Conservation (phyloP, 164 flowering plant species). For the Cinnamomum micranthum region DNA sequence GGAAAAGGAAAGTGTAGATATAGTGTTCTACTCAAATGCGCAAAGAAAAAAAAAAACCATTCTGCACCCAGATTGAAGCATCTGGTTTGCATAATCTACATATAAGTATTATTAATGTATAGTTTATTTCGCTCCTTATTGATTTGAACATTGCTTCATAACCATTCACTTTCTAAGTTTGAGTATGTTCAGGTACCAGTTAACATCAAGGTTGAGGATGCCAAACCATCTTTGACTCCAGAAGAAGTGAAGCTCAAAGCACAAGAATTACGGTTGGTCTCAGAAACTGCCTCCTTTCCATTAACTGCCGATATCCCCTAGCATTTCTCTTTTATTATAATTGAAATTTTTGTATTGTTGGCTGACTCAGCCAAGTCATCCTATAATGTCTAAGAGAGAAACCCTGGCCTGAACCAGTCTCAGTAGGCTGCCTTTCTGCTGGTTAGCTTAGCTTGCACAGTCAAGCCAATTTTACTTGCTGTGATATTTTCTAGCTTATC, state of each 20-base stretch:
- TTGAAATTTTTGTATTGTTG: not conserved
- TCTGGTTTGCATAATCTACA: not conserved
- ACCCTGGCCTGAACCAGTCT: not conserved
- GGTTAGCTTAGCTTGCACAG: too few species aligned
- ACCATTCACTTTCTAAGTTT: constrained; percentile 1
- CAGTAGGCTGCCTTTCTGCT: not conserved
- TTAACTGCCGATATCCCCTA: not conserved
- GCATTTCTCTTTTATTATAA: not conserved
- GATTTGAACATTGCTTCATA: not conserved
- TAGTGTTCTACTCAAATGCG: too few species aligned
- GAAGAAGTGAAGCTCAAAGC: constrained; percentile 85
- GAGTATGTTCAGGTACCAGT: constrained; percentile 50
- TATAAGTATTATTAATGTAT: not conserved
- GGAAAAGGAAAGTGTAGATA: too few species aligned
- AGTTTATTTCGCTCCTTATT: not conserved
- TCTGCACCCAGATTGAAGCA: not conserved
- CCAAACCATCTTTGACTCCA: constrained; percentile 79
- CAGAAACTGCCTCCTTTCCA: not conserved
- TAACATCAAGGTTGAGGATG: constrained; percentile 51
- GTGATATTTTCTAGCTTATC: too few species aligned
- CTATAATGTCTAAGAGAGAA: not conserved
- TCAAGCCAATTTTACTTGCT: too few species aligned
- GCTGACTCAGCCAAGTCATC: not conserved
- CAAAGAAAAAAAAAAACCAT: not conserved
- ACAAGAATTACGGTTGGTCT: constrained; percentile 73